phyloP scores from a whole-genome alignment of 345 rosid species.

The Garcia nutans region DNA sequence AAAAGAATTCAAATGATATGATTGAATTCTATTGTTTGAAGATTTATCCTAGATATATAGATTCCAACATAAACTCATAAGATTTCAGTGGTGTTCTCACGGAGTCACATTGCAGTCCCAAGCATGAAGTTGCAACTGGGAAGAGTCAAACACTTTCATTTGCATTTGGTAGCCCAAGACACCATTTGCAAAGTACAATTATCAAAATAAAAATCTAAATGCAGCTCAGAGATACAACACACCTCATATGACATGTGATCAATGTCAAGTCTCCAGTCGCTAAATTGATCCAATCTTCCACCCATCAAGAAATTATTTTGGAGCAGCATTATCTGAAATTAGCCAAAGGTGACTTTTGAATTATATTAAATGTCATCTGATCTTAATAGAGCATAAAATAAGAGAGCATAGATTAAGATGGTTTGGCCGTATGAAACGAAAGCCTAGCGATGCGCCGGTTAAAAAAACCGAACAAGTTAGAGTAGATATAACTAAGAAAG shows the following conservation, averaged over 20 bases:
- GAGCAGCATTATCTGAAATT: slow-evolving; percentile 50
- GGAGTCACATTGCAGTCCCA: not conserved
- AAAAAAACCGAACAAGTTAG: too few relatives aligned
- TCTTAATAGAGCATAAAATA: too few relatives aligned
- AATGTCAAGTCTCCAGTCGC: slow-evolving; percentile 56
- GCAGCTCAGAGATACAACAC: not conserved
- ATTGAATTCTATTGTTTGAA: too few relatives aligned
- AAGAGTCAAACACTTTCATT: not conserved
- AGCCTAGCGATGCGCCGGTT: too few relatives aligned
- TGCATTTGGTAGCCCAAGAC: not conserved
- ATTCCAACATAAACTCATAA: too few relatives aligned
- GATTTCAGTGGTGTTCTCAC: not conserved
- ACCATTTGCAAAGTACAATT: not conserved
- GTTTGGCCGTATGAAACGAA: too few relatives aligned
- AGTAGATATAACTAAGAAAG: too few relatives aligned
- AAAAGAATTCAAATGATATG: too few relatives aligned
- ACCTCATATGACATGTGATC: slow-evolving; percentile 69
- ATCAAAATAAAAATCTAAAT: not conserved
- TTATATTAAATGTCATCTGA: not conserved
- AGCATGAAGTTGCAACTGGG: not conserved
- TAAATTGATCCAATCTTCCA: slow-evolving; percentile 49
- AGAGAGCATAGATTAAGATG: too few relatives aligned
- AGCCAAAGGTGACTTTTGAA: not conserved
- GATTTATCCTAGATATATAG: too few relatives aligned
- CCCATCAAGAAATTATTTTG: slow-evolving; percentile 48